Evolutionary conservation across 768 basidiomycete genomes (phyloP).

Genomic region (Chiua virens): DNA sequence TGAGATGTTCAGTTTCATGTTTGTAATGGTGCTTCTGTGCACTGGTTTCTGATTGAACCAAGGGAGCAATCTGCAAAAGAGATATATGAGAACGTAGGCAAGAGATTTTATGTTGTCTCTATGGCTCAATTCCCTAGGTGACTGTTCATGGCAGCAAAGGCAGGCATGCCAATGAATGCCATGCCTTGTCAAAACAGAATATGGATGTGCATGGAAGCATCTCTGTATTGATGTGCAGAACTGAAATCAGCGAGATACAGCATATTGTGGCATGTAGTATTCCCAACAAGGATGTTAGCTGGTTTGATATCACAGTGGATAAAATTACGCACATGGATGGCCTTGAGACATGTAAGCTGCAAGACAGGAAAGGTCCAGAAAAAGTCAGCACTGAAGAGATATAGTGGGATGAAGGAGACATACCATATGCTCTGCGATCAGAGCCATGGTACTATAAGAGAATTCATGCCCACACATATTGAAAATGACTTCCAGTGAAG

Average conservation of each 20-base stretch:
- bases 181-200: not conserved
- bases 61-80: too few species aligned
- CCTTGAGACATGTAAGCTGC: not conserved
- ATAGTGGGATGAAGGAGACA: too few species aligned
- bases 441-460: too few species aligned
- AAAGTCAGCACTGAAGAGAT: too few species aligned
- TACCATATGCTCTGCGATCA: too few species aligned
- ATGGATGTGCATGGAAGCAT: not conserved
- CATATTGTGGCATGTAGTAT: not conserved
- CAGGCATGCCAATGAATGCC: not conserved
- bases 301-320: conserved; percentile 6
- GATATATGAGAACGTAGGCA: not conserved
- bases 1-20: too few species aligned
- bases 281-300: conserved; percentile 4
- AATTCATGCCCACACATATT: too few species aligned
- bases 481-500: too few species aligned
- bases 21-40: too few species aligned
- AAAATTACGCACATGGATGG: not conserved
- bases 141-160: not conserved
- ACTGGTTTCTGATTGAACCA: too few species aligned
- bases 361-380: too few species aligned
- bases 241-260: conserved; percentile 5
- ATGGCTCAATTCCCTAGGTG: not conserved
- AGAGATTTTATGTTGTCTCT: not conserved
- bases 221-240: not conserved